Conservation (phyloP, 2,329 filamentous ascomycete species). For the Chrysoporthe austroafricana region DNA sequence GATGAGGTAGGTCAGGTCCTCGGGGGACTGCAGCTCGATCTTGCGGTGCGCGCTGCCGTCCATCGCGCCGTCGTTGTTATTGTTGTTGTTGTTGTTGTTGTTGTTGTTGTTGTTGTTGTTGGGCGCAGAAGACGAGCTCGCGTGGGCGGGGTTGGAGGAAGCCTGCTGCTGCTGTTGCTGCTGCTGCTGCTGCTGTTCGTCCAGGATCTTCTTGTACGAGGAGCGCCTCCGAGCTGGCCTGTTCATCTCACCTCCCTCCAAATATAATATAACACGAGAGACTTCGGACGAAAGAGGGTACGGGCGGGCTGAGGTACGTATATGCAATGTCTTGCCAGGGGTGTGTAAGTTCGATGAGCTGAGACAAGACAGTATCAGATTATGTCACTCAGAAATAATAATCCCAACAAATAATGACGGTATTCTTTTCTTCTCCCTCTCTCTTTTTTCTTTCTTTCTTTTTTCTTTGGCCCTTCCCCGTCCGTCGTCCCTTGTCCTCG, state of each 20-base stretch:
- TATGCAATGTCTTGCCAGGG: not conserved
- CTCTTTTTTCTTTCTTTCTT: no score
- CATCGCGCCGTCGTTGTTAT: conserved; percentile 33
- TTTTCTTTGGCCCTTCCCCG: not conserved
- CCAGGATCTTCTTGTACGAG: conserved; percentile 23
- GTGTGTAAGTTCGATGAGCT: not conserved
- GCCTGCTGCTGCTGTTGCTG: conserved; percentile 13
- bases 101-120: conserved; percentile 12
- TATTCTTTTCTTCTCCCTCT: not conserved
- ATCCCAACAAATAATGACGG: not conserved
- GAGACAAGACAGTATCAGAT: not conserved
- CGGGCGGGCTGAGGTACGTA: not conserved
- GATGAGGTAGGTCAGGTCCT: conserved; percentile 73
- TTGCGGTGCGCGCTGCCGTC: conserved; percentile 62
- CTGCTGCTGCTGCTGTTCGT: conserved; percentile 2
- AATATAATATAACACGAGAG: not conserved
- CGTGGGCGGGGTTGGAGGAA: no score
- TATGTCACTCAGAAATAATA: not conserved
- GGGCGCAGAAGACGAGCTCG: conserved; percentile 5
- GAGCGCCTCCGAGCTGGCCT: conserved; percentile 28
- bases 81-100: conserved; percentile 6
- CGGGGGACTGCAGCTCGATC: conserved; percentile 78
- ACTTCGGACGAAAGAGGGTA: not conserved
- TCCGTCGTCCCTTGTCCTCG: not conserved
- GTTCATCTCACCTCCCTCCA: conserved; percentile 24